These are phyloP conservation scores for Alternaria alternata DNA, from an alignment of 2,329 filamentous ascomycete genomes.

Conservation along the genomic window DNA sequence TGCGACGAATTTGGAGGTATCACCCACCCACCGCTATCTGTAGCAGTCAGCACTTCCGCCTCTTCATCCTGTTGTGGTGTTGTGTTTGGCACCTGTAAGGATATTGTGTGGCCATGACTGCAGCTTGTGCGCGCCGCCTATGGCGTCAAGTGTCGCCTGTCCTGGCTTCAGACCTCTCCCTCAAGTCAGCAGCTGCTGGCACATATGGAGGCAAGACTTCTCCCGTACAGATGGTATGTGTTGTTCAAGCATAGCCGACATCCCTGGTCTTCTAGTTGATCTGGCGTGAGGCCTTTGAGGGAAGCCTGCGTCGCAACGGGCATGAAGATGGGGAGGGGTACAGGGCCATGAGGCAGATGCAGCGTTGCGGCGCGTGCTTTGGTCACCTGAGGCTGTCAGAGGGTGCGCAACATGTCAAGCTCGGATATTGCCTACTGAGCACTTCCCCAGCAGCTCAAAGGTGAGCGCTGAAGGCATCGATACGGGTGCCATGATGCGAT, in stretches of 20 bases:
- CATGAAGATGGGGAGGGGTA: conserved; percentile 96
- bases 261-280: conserved; percentile 87
- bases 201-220: not conserved
- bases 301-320: conserved; percentile 97
- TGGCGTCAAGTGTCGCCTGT: conserved; percentile 82
- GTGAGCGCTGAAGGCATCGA: conserved; percentile 49
- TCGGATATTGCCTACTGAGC: conserved; percentile 38
- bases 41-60: conserved; percentile 35
- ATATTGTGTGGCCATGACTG: conserved; percentile 97
- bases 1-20: conserved; percentile 24
- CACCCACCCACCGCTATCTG: conserved; percentile 58
- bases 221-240: conserved; percentile 80
- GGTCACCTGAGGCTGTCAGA: conserved; percentile 72
- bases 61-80: not conserved
- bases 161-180: conserved; percentile 83
- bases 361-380: conserved; percentile 90
- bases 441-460: conserved; percentile 51
- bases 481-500: conserved; percentile 39
- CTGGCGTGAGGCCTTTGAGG: conserved; percentile 89
- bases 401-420: not conserved
- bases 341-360: conserved; percentile 87
- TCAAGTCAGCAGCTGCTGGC: conserved; percentile 26
- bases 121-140: conserved; percentile 92
- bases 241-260: conserved; percentile 96
- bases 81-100: conserved; percentile 67